phyloP scores from a whole-genome alignment of 1,284 basidiomycete species.

The Ustilago loliicola region DNA sequence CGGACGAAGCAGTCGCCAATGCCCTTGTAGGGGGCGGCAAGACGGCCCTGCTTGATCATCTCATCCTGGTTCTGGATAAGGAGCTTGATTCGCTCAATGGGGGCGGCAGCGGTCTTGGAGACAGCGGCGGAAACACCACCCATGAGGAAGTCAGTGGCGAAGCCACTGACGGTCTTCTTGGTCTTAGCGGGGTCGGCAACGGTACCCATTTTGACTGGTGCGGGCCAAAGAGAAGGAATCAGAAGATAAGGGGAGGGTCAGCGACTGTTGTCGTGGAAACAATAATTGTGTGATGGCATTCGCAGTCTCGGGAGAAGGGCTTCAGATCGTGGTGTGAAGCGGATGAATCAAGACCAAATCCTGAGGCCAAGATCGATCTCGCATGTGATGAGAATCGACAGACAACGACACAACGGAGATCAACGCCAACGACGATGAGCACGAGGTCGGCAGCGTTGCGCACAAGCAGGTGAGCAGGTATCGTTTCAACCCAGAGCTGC shows the following conservation, averaged over 20 bases:
- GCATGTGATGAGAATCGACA: not conserved
- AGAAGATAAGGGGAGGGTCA: slow-evolving; percentile 5
- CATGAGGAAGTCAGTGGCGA: slow-evolving; percentile 70
- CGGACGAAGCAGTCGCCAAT: slow-evolving; percentile 71
- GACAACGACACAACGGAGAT: not conserved
- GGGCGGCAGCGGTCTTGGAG: slow-evolving; percentile 71
- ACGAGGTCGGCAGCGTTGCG: not conserved
- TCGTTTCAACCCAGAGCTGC: not conserved
- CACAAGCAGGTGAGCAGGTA: not conserved
- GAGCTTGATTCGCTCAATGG: slow-evolving; percentile 71
- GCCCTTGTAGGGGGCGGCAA: slow-evolving; percentile 70
- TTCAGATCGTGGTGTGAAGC: not conserved
- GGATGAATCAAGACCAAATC: not conserved
- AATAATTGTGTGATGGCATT: not conserved
- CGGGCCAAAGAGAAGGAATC: not conserved
- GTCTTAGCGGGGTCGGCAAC: slow-evolving; percentile 63
- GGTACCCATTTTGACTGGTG: slow-evolving; percentile 60
- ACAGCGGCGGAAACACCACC: slow-evolving; percentile 71
- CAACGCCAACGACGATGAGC: not conserved
- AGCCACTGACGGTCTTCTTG: slow-evolving; percentile 61
- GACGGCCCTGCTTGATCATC: slow-evolving; percentile 71
- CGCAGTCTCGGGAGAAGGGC: not conserved
- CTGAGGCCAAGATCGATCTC: not conserved
- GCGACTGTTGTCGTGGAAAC: not conserved
- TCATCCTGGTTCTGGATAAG: slow-evolving; percentile 71